Conservation (phyloP, 163 green algal species). For the Trebouxiophyceae sp. region DNA sequence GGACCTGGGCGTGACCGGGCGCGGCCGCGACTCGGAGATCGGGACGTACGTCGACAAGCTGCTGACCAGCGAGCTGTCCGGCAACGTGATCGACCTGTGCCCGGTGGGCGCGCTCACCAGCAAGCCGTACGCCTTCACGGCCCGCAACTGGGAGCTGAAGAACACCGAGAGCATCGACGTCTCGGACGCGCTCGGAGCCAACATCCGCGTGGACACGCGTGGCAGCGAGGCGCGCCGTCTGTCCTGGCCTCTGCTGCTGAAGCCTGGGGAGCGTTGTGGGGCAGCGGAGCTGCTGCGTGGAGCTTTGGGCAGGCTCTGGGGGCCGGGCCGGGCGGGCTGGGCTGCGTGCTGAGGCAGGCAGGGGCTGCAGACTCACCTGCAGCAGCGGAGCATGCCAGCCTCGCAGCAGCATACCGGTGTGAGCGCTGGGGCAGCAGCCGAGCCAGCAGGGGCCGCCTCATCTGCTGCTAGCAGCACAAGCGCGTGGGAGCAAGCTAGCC, state of each 20-base stretch:
- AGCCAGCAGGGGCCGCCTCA: no score
- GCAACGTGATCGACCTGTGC: constrained; percentile 99
- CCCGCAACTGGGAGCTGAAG: constrained; percentile 94
- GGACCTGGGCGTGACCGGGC: constrained; percentile 91
- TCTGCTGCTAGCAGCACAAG: no score
- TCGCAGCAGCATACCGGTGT: no score
- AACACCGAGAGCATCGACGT: constrained; percentile 90
- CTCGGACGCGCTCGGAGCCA: constrained; percentile 79
- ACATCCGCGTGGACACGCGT: constrained; percentile 80
- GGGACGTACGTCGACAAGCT: constrained; percentile 96
- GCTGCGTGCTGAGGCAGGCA: no score
- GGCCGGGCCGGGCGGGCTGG: no score
- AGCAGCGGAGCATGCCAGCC: no score
- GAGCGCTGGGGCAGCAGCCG: no score
- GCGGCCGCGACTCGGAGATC: constrained; percentile 88
- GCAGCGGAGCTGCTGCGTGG: neutral
- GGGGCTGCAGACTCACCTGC: no score
- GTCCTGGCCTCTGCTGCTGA: no score
- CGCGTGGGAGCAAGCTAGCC: no score
- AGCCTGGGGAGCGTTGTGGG: no score
- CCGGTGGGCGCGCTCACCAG: constrained; percentile 94
- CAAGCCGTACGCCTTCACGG: constrained; percentile 96
- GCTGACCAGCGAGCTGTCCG: constrained; percentile 82
- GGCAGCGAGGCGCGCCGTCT: constrained; percentile 68
- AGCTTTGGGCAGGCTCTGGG: no score